These are phyloP conservation scores for Exserohilum turcica DNA, from an alignment of 2,329 filamentous ascomycete species.

Conservation along the genomic window DNA sequence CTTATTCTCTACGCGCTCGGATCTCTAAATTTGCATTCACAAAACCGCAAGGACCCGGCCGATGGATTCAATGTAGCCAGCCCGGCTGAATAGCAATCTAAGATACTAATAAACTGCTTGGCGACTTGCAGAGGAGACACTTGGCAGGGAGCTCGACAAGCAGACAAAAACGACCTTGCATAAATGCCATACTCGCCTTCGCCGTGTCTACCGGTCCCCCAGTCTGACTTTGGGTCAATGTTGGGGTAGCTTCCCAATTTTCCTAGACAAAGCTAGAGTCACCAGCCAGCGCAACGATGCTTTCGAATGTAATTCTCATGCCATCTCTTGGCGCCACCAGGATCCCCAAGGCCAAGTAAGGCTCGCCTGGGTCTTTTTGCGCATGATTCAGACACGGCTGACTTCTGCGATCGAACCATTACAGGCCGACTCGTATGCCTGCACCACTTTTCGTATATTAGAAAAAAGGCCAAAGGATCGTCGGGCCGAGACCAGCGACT, in stretches of 20 bases:
- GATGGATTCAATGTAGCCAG: too few species aligned
- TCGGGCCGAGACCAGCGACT: neutral
- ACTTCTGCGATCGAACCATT: neutral
- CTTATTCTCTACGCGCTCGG: too few species aligned
- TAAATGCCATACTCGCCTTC: neutral
- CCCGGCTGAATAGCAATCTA: neutral
- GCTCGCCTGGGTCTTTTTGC: neutral
- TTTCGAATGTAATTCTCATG: too few species aligned
- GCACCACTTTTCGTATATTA: neutral
- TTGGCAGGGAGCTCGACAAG: neutral
- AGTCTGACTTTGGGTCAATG: neutral
- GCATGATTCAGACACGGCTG: neutral
- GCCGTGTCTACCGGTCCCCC: neutral
- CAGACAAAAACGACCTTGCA: neutral
- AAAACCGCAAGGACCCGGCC: too few species aligned
- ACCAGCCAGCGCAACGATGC: too few species aligned
- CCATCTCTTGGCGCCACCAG: too few species aligned
- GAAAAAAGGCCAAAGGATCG: neutral
- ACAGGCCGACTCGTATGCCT: conserved; percentile 7
- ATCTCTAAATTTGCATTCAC: too few species aligned
- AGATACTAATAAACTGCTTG: conserved; percentile 8
- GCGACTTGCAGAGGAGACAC: conserved; percentile 4
- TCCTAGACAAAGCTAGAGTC: too few species aligned
- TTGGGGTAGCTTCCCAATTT: too few species aligned
- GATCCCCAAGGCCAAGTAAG: neutral